Evolutionary conservation across 306 rosid genomes (phyloP), one percentile per base, ranked within the genome.

Genomic region (Erythrophleum fordii): DNA sequence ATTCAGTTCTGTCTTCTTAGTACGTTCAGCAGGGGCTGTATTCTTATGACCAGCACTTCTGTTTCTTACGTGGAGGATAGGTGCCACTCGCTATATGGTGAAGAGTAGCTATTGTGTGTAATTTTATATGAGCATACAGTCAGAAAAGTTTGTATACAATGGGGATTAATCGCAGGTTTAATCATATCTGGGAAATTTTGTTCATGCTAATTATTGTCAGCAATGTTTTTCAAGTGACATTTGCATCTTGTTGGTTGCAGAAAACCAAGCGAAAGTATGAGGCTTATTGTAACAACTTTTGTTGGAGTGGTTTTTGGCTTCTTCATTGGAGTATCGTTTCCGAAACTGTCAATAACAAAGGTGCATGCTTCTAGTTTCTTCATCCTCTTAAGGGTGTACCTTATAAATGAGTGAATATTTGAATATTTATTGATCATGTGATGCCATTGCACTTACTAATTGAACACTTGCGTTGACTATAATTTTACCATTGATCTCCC

Each of bases 101-200:
- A 91, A 84, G 90, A 85, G 58, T 82, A 72, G 75, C 72, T 81
- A 77, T 73, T 59, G 83, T 71, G 26, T 79, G 75, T 83, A 83
- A 80, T 82, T 88, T 84, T 76, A 82, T 76, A 82, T 83, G 82
- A 85, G 76, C 79, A 81, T 72, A 78, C 82, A 71, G 46, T 76
- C 75, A 55, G 82, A 83, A 80, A 86, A 80, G 85, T 85, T 78
- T 86, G 80, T 73, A 83, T 81, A 83, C 59, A 76, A 96, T 96
- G 99, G 98, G 97, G 81, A 89, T 85, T 86, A 73, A 86, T 26
- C 98, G 98, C 90, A 89, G 99, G 99, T 93, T 65, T 68, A 78
- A 23, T 72, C 29, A 18, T 84, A 65, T 73, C 46, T 56, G 42
- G 46, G 28, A 74, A 49, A 53, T 59, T 71, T 44, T 23, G 18